Conservation (phyloP, 2,329 filamentous ascomycete species). For the Aspergillus felis region DNA sequence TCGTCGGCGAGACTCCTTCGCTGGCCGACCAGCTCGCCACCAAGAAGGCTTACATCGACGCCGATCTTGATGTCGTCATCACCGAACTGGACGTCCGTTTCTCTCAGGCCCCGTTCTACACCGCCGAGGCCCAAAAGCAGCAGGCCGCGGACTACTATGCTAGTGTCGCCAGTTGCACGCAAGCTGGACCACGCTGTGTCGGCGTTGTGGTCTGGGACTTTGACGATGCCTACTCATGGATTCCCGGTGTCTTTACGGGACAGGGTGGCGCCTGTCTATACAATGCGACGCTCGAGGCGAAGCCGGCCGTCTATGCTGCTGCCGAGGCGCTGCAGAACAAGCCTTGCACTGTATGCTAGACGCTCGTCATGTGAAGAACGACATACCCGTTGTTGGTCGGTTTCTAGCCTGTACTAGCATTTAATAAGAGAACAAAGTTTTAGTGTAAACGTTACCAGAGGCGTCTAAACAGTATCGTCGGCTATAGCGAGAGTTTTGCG, state of each 20-base stretch:
- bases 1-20: slow-evolving; percentile 35
- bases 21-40: slow-evolving; percentile 33
- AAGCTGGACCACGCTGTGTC: slow-evolving; percentile 16
- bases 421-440: too few species aligned
- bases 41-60: slow-evolving; percentile 30
- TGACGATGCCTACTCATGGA: slow-evolving; percentile 39
- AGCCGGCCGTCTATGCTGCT: slow-evolving; percentile 35
- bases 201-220: slow-evolving; percentile 31
- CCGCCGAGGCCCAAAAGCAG: slow-evolving; percentile 14
- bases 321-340: slow-evolving; percentile 14
- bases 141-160: slow-evolving; percentile 23
- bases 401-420: too few species aligned
- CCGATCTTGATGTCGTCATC: slow-evolving; percentile 38
- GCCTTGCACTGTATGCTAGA: neutral
- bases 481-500: too few species aligned
- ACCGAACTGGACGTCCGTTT: slow-evolving; percentile 46
- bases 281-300: slow-evolving; percentile 40
- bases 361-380: neutral
- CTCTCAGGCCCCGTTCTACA: slow-evolving; percentile 13
- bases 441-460: too few species aligned
- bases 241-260: slow-evolving; percentile 33
- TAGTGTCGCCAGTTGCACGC: slow-evolving; percentile 18
- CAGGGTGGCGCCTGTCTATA: slow-evolving; percentile 37
- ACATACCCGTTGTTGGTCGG: neutral
- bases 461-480: too few species aligned